Evolutionary conservation across 371 early-diverging fungal species (phyloP).

Genomic region (Mortierella sp.): DNA sequence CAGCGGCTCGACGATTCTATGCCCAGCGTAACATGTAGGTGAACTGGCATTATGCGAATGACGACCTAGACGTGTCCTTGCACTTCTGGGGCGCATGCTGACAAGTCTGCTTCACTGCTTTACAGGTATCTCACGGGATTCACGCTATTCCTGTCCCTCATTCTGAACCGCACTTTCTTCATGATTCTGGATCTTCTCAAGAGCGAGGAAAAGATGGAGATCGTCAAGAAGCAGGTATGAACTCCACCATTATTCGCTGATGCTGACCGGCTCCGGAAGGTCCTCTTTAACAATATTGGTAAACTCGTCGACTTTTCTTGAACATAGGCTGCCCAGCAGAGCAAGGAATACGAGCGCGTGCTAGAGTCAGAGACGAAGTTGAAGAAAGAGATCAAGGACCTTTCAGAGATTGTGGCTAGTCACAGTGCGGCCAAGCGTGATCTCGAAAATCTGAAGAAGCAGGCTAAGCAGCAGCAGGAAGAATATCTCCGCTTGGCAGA

Average conservation of each 20-base stretch:
- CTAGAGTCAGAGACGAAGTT: constrained; percentile 41
- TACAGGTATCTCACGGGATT: constrained; percentile 85
- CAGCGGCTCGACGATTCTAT: constrained; percentile 82
- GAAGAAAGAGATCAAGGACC: constrained; percentile 52
- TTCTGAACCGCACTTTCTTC: constrained; percentile 81
- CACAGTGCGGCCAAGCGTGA: constrained; percentile 69
- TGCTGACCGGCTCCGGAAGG: no score
- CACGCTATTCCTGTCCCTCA: constrained; percentile 88
- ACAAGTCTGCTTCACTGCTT: not conserved
- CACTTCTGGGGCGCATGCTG: not conserved
- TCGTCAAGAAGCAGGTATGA: constrained; percentile 60
- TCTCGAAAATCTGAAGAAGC: constrained; percentile 81
- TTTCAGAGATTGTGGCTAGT: constrained; percentile 62
- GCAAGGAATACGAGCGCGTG: constrained; percentile 60
- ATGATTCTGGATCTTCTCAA: constrained; percentile 76
- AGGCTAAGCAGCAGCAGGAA: constrained; percentile 73
- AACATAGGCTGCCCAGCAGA: constrained; percentile 57
- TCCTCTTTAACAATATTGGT: no score
- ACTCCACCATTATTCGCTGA: no score
- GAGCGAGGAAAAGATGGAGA: constrained; percentile 75
- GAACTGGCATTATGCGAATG: not conserved
- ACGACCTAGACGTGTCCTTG: not conserved
- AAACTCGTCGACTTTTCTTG: not conserved
- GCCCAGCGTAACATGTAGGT: constrained; percentile 89
- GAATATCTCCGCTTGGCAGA: constrained; percentile 86